Base-by-base conservation (phyloP, 306 rosid genomes). In the Cercis canadensis region DNA sequence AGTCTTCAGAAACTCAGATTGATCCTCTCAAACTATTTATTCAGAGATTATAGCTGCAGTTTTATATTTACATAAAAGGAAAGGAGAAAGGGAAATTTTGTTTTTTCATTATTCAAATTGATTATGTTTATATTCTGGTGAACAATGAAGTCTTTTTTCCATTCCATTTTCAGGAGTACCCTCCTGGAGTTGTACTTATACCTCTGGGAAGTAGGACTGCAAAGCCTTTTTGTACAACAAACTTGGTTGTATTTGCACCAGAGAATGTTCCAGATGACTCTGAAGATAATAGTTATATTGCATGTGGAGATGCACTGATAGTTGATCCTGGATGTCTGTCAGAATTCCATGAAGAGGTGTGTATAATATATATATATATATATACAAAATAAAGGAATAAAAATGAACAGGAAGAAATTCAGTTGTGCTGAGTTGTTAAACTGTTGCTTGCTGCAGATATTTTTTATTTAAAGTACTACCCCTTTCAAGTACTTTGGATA, bases 271-370 rank as follows among this genome's bases (percentile, higher is more conserved):
- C 82, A 63, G 70, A 60, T 66, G 78, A 72, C 50, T 31, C 19
- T 57, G 78, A 47, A 69, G 75, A 75, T 55, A 66, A 80, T 59
- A 33, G 75, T 74, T 83, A 58, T 80, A 72, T 85, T 70, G 89
- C 88, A 51, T 7, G 32, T 75, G 98, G 96, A 71, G 98, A 92
- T 78, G 98, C 96, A 53, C 80, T 89, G 62, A 89, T 92, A 50
- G 88, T 92, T 74, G 98, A 92, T 83, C 96, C 95, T 18, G 98
- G 98, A 67, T 92, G 98, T 69, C 78, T 68, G 57, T 84, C 92
- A 76, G 62, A 80, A 63, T 82, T 83, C 77, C 87, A 92, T 73
- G 86, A 72, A 78, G 96, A 89, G 98, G 98, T 92, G 78, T 54
- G 49, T 8, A 24, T 2, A 54, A 10, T 18, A 8, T 7, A 8